Base-by-base conservation (phyloP, 345 rosid species). In the Hypericum perforatum region DNA sequence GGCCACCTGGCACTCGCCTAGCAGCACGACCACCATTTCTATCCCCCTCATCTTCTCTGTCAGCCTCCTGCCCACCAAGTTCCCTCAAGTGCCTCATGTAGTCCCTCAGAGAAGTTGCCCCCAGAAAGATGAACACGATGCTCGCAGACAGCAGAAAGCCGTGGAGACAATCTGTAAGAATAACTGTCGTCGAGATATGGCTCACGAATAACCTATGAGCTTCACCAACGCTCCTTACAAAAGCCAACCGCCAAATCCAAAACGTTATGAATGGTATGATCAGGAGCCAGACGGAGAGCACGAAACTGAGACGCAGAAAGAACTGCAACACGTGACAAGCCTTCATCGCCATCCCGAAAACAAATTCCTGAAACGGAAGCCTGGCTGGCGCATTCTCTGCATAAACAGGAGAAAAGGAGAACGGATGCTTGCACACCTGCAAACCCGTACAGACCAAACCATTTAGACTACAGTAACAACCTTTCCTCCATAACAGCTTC, bases 291-390 rank as follows among this genome's bases (percentile, higher is more conserved):
- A 92, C 97, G 1, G 87, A 83, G 52, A 92, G 97, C 32, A 92
- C 91, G 66, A 89, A 92, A 72, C 95, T 82, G 55, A 89, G 85
- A 56, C 94, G 85, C 74, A 92, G 51, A 70, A 89, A 78, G 79
- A 92, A 92, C 67, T 85, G 97, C 77, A 92, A 51, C 45, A 92
- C 87, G 63, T 86, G 94, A 63, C 83, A 92, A 58, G 95, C 80
- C 78, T 92, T 92, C 94, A 89, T 78, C 14, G 74, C 84, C 76
- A 92, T 92, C 54, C 99, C 99, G 59, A 82, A 82, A 13, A 89
- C 53, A 76, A 92, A 89, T 83, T 92, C 99, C 86, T 89, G 88
- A 76, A 89, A 94, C 53, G 99, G 94, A 65, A 94, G 99, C 78
- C 97, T 94, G 10, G 86, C 59, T 11, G 99, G 99, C 54, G 99